phyloP scores from a whole-genome alignment of 495 filamentous ascomycete species.

The Ramalina peruviana region DNA sequence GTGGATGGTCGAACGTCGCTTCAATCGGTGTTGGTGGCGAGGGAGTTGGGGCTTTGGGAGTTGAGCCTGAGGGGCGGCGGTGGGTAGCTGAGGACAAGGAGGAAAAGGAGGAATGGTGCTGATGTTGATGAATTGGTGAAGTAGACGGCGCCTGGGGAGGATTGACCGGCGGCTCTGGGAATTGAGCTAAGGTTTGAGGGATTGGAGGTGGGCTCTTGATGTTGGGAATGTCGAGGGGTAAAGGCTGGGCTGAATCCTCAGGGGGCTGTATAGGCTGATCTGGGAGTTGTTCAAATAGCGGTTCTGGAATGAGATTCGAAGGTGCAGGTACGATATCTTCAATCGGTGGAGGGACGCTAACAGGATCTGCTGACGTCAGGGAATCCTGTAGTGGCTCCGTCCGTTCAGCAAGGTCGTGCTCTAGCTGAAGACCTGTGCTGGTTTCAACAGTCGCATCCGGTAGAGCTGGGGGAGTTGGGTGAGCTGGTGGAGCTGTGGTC shows the following conservation, averaged over 20 bases:
- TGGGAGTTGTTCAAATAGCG: too few relatives aligned
- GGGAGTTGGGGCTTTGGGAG: slow-evolving; percentile 15
- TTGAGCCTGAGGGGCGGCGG: slow-evolving; percentile 1
- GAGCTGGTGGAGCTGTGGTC: too few relatives aligned
- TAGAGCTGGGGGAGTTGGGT: too few relatives aligned
- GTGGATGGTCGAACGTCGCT: slow-evolving; percentile 7
- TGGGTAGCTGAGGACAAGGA: not conserved
- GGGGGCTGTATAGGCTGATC: not conserved
- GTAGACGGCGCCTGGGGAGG: not conserved
- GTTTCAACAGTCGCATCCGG: too few relatives aligned
- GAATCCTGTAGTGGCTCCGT: too few relatives aligned
- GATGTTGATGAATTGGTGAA: not conserved
- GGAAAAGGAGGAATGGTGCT: slow-evolving; percentile 9
- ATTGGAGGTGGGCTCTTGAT: slow-evolving; percentile 2
- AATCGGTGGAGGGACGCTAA: not conserved
- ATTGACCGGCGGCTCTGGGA: not conserved
- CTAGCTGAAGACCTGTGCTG: too few relatives aligned
- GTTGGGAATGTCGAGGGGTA: not conserved
- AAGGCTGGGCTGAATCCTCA: not conserved
- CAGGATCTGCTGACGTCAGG: too few relatives aligned
- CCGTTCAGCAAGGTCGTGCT: too few relatives aligned
- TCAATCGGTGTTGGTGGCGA: slow-evolving; percentile 17
- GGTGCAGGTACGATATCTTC: not conserved
- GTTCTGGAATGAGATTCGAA: not conserved
- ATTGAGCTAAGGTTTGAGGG: not conserved